Evolutionary conservation across 2,329 filamentous ascomycete genomes (phyloP), one percentile per base, ranked within the genome.

Genomic region (Cadophora sp.): DNA sequence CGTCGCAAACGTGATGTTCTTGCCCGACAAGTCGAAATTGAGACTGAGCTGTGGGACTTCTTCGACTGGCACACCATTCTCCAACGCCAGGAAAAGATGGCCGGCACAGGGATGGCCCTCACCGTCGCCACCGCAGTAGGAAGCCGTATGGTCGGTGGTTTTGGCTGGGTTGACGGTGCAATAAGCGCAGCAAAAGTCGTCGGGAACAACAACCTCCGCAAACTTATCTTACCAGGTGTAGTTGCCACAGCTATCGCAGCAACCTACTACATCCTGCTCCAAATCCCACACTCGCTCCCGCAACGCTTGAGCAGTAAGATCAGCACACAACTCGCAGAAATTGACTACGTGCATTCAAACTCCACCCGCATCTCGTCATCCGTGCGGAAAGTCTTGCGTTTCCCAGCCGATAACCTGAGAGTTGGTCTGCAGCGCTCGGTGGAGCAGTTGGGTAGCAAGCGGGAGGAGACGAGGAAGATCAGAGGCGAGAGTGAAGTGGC

Each of bases 281-380:
- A 95, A 70, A 96, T 99, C 70, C 96, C 96, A 22, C 87, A 91
- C 63, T 96, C 95, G 0, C 88, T 99, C 0, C 96, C 96, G 1
- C 91, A 90, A 62, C 93, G 94, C 13, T 87, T 99, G 6, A 91
- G 91, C 50, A 85, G 85, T 75, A 98, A 98, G 81, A 91, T 99
- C 66, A 90, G 93, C 1, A 83, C 87, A 39, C 92, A 94, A 74
- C 89, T 99, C 45, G 82, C 87, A 8, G 86, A 91, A 20, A 89
- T 97, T 76, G 96, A 99, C 81, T 99, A 98, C 77, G 92, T 96
- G 1, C 96, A 99, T 79, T 81, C 87, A 71, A 99, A 99, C 81
- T 89, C 94, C 53, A 84, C 86, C 20, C 92, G 96, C 63, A 96
- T 99, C 75, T 90, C 92, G 24, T 85, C 88, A 30, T 91, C 96